A percentile compares a stretch with the other conserved stretches of the same genome.
Conservation (phyloP, 805 yeast species). For the Spathaspora sp. region DNA sequence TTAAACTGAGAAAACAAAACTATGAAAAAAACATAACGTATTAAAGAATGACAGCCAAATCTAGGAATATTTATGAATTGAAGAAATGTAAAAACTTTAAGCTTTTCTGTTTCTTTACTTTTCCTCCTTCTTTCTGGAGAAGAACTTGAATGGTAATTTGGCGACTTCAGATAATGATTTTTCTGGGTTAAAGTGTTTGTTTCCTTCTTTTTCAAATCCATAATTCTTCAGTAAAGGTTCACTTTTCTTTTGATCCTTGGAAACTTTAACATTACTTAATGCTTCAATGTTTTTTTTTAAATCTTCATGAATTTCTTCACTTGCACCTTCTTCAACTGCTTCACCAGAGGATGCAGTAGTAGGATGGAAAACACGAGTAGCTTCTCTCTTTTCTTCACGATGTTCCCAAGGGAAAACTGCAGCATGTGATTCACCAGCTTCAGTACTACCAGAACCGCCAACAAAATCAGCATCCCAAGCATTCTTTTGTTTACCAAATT, state of each 20-base stretch:
- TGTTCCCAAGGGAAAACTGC: slow-evolving; percentile 30
- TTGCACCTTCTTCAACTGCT: slow-evolving; percentile 1
- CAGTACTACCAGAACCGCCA: background rate
- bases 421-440: slow-evolving; percentile 1
- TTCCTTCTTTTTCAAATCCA: slow-evolving; percentile 10
- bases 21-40: background rate
- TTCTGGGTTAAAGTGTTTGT: slow-evolving; percentile 19
- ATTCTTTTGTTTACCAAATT: slow-evolving; percentile 16
- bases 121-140: slow-evolving; percentile 12
- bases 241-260: slow-evolving; percentile 2
- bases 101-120: background rate
- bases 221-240: slow-evolving; percentile 6
- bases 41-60: background rate
- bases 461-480: slow-evolving; percentile 17
- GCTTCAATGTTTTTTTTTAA: slow-evolving; percentile 9
- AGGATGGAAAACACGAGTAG: slow-evolving; percentile 23
- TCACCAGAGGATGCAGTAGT: slow-evolving; percentile 1
- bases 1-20: background rate
- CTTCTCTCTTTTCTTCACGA: slow-evolving; percentile 14
- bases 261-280: slow-evolving; percentile 4
- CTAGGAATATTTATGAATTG: background rate
- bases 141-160: slow-evolving; percentile 22
- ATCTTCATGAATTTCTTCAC: slow-evolving; percentile 5
- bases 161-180: slow-evolving; percentile 24
- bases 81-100: background rate